Evolutionary conservation across 441 rosid genomes (phyloP).

Genomic region (Theobroma grandiflorum): DNA sequence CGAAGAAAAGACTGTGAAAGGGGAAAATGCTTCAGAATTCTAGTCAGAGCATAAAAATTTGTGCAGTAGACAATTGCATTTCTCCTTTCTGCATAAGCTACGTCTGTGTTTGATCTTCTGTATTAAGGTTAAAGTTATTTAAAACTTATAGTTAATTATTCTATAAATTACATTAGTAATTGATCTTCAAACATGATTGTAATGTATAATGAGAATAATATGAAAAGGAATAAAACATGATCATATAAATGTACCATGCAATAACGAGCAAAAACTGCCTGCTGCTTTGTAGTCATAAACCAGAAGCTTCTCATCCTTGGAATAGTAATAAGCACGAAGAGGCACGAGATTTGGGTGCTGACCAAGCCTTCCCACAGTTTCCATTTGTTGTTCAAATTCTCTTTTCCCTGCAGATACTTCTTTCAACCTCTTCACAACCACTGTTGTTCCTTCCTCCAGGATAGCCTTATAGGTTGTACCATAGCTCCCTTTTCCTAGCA

Average conservation of each 20-base stretch:
- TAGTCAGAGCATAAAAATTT: background rate
- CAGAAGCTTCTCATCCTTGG: slow-evolving; percentile 79
- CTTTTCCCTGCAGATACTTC: slow-evolving; percentile 69
- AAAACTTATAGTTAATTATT: background rate
- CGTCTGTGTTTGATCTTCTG: background rate
- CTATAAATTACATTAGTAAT: background rate
- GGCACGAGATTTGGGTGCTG: slow-evolving; percentile 69
- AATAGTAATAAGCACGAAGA: slow-evolving; percentile 78
- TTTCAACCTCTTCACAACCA: slow-evolving; percentile 79
- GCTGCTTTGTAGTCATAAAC: slow-evolving; percentile 66
- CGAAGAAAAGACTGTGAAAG: background rate
- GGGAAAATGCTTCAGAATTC: background rate
- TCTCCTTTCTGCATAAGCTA: background rate
- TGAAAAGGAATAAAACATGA: background rate
- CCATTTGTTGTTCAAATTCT: slow-evolving; percentile 84
- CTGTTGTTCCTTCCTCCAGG: slow-evolving; percentile 76
- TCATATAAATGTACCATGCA: slow-evolving; percentile 58
- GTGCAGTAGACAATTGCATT: background rate
- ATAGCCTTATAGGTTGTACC: slow-evolving; percentile 83
- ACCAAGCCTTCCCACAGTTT: slow-evolving; percentile 62
- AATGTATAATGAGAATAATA: background rate
- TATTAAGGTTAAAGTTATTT: background rate
- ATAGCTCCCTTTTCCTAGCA: slow-evolving; percentile 77
- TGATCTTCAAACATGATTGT: slow-evolving; percentile 1
- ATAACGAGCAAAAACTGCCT: slow-evolving; percentile 65